Percentiles rank a stretch among this genome's conserved stretches.
Conservation (phyloP, 208 protist species). For the Leptomonas pyrrhocoris region DNA sequence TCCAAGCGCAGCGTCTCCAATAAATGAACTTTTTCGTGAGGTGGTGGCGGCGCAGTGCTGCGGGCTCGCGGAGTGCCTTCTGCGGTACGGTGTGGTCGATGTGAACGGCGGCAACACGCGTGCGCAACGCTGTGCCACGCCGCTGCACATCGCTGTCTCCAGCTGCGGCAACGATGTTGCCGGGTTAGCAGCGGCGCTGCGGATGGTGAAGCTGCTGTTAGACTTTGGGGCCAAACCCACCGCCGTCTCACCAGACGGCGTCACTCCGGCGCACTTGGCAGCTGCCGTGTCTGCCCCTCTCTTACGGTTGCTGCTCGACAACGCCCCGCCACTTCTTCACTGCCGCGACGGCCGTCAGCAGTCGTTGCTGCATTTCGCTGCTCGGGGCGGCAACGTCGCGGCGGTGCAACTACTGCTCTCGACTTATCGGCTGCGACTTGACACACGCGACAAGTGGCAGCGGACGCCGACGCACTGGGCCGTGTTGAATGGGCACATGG, state of each 20-base stretch:
- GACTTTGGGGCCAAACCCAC: conserved; percentile 39
- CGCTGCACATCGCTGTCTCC: conserved; percentile 51
- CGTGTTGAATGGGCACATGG: conserved; percentile 44
- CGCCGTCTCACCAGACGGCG: conserved; percentile 49
- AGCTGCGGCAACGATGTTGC: conserved; percentile 4
- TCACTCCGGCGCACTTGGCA: conserved; percentile 59
- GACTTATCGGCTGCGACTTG: conserved; percentile 26
- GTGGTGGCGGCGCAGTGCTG: conserved; percentile 36
- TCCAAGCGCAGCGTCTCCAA: background rate
- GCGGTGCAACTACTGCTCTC: conserved; percentile 36
- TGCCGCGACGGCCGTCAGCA: conserved; percentile 60
- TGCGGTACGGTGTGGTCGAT: conserved; percentile 27
- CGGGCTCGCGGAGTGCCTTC: conserved; percentile 33
- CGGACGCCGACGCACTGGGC: conserved; percentile 71
- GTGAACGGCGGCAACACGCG: conserved; percentile 52
- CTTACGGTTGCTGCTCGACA: conserved; percentile 24
- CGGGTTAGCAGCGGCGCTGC: conserved; percentile 3
- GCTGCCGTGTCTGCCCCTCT: conserved; percentile 30
- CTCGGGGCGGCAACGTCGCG: conserved; percentile 37
- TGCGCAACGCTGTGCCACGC: conserved; percentile 44
- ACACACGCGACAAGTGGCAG: conserved; percentile 70
- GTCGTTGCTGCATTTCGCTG: conserved; percentile 69
- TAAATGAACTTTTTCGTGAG: conserved; percentile 22
- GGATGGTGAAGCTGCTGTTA: conserved; percentile 41
- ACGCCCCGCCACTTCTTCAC: conserved; percentile 8